Base-by-base conservation (phyloP, 306 rosid genomes). In the Cucumis sativus region DNA sequence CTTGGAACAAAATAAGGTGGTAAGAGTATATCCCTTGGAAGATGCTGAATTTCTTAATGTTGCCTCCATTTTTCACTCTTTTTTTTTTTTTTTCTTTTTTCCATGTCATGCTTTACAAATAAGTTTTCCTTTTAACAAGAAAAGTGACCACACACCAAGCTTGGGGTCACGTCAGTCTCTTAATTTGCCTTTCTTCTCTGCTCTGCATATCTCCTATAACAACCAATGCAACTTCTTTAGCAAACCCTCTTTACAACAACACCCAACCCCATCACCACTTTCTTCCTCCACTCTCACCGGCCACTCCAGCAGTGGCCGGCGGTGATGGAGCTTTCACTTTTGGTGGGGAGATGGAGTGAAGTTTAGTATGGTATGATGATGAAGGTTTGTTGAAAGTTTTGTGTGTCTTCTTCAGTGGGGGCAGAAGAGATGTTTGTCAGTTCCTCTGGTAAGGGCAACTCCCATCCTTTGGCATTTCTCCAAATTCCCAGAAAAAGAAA, bases 381-480 rank as follows among this genome's bases (percentile, higher is more conserved):
- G 23, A 73, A 73, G 58, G 62, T 73, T 30, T 51, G 9, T 15
- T 71, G 76, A 72, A 67, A 67, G n/a, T 15, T 16, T 25, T 23
- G 39, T 72, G 18, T 80, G 67, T 74, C 83, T 84, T 78, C 69
- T 79, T 63, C 69, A 74, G 30, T 87, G 82, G 69, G 69, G 88
- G 82, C 45, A 77, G 80, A 68, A 37, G 33, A 43, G 17, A 40
- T n/a, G 4, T 68, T 18, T 43, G 20, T 23, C 20, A 13, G 21
- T 79, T 85, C 86, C 89, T 87, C 81, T 84, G 76, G 61, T 73
- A 77, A 89, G 99, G 99, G 97, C 99, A 96, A 92, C 96, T 87
- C 87, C 92, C 55, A 88, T 86, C 91, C 99, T 92, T 92, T 90
- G 98, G 99, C 99, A 92, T 88, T 52, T 89, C 54, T 60, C 37